Percentiles rank a stretch among this genome's conserved stretches.
These are phyloP conservation scores for Blastobotrys attinorum DNA, from an alignment of 805 yeast genomes.

Conservation along the genomic window DNA sequence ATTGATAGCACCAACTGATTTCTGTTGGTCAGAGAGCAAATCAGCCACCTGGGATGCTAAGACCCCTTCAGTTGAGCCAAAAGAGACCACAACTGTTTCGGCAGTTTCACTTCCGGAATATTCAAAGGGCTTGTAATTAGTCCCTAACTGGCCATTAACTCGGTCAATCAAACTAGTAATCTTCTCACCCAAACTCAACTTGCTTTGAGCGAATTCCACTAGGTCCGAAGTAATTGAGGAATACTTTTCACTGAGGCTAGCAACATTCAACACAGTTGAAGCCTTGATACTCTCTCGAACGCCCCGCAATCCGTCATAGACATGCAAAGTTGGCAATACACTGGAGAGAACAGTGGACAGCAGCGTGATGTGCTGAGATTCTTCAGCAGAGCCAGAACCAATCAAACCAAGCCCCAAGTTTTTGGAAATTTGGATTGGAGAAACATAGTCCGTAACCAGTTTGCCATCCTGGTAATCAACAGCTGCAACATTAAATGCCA, in stretches of 20 bases:
- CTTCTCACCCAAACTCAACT: constrained; percentile 6
- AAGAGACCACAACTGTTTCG: constrained; percentile 69
- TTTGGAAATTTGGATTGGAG: constrained; percentile 56
- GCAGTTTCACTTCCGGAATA: constrained; percentile 59
- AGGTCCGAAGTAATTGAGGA: constrained; percentile 2
- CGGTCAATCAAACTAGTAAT: constrained; percentile 3
- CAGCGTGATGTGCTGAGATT: constrained; percentile 60
- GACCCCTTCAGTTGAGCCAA: constrained; percentile 63
- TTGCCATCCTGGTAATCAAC: constrained; percentile 51
- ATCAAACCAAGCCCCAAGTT: constrained; percentile 59
- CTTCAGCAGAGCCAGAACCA: constrained; percentile 53
- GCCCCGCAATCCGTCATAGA: constrained; percentile 74
- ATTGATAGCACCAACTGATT: constrained; percentile 56
- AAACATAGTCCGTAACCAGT: constrained; percentile 55
- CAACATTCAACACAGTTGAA: constrained; percentile 29
- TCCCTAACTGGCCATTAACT: constrained; percentile 39
- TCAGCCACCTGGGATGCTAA: constrained; percentile 41
- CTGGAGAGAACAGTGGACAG: constrained; percentile 58
- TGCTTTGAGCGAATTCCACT: neutral
- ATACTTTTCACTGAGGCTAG: constrained; percentile 19
- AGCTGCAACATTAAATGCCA: constrained; percentile 69
- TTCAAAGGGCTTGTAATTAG: constrained; percentile 54
- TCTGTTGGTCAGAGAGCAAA: constrained; percentile 27
- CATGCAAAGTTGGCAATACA: constrained; percentile 53
- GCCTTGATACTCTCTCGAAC: constrained; percentile 39